phyloP scores from a whole-genome alignment of 2,329 filamentous ascomycete genomes.

The Gnomoniopsis smithogilvyi region DNA sequence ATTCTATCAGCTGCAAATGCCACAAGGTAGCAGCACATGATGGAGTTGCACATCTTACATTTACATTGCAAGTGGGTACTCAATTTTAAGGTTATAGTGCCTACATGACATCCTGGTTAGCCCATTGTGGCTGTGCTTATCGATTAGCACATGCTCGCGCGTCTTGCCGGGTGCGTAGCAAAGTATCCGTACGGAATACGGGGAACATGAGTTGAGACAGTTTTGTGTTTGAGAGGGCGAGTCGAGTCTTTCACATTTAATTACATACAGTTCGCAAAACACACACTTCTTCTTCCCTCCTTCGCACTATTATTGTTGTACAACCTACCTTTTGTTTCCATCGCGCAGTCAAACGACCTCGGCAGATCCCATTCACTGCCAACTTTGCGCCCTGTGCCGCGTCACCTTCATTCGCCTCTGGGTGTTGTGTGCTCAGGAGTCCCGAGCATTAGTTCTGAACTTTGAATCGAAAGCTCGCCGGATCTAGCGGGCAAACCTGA shows the following conservation, averaged over 20 bases:
- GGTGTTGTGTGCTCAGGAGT: not conserved
- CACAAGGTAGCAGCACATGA: too few species aligned
- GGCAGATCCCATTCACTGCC: too few species aligned
- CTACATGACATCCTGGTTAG: not conserved
- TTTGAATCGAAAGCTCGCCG: not conserved
- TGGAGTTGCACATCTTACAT: too few species aligned
- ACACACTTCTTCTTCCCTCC: not conserved
- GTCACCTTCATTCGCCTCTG: too few species aligned
- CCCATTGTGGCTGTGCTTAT: slow-evolving; percentile 1
- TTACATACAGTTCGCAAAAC: not conserved
- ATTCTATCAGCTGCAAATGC: too few species aligned
- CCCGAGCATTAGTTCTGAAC: not conserved
- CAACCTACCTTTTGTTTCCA: too few species aligned
- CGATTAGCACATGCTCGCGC: not conserved
- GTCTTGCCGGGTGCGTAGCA: not conserved
- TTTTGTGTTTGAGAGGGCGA: slow-evolving; percentile 1
- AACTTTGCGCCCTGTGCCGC: too few species aligned
- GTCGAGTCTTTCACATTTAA: not conserved
- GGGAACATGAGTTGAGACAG: slow-evolving; percentile 6
- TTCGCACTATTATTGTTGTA: too few species aligned
- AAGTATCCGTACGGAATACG: not conserved
- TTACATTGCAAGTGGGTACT: too few species aligned
- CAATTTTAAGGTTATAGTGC: not conserved
- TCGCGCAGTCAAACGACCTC: not conserved
- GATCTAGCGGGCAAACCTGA: not conserved